Percentiles rank a stretch among this genome's conserved stretches.
Evolutionary conservation across 805 yeast species (phyloP).

Genomic region (Priceomyces carsonii): DNA sequence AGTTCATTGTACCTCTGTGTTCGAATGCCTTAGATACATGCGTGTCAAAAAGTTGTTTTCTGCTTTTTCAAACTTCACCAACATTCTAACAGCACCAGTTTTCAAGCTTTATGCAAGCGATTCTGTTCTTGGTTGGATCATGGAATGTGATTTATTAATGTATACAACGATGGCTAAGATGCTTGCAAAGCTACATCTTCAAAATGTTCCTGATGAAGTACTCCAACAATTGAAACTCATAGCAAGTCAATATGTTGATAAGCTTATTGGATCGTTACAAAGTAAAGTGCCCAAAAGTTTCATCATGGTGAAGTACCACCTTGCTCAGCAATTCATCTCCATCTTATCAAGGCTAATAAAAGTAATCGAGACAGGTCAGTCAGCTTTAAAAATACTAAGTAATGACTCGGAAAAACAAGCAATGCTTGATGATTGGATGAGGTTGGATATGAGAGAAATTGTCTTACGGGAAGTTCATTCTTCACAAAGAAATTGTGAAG

Average conservation of each 20-base stretch:
- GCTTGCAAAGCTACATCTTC: constrained; percentile 62
- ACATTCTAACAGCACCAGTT: constrained; percentile 62
- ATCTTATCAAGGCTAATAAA: constrained; percentile 56
- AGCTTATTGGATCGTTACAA: constrained; percentile 36
- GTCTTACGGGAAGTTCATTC: constrained; percentile 55
- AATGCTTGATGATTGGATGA: constrained; percentile 62
- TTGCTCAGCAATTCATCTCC: constrained; percentile 54
- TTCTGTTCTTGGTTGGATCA: constrained; percentile 59
- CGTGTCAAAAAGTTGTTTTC: constrained; percentile 60
- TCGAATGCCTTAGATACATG: constrained; percentile 68
- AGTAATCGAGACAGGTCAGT: constrained; percentile 52
- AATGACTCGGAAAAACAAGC: constrained; percentile 42
- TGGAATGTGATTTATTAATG: constrained; percentile 63
- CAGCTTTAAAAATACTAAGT: constrained; percentile 48
- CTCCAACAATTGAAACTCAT: constrained; percentile 55
- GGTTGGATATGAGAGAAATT: constrained; percentile 48
- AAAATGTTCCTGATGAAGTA: constrained; percentile 58
- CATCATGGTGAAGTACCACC: constrained; percentile 49
- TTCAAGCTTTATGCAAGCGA: constrained; percentile 55
- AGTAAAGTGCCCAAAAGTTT: constrained; percentile 51
- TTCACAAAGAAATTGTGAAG: constrained; percentile 29
- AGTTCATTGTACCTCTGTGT: constrained; percentile 61
- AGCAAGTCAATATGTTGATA: constrained; percentile 48
- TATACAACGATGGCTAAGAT: constrained; percentile 55
- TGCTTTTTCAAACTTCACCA: constrained; percentile 52